Evolutionary conservation across 768 basidiomycete species (phyloP).

Genomic region (Trichaptum fuscoviolaceum): DNA sequence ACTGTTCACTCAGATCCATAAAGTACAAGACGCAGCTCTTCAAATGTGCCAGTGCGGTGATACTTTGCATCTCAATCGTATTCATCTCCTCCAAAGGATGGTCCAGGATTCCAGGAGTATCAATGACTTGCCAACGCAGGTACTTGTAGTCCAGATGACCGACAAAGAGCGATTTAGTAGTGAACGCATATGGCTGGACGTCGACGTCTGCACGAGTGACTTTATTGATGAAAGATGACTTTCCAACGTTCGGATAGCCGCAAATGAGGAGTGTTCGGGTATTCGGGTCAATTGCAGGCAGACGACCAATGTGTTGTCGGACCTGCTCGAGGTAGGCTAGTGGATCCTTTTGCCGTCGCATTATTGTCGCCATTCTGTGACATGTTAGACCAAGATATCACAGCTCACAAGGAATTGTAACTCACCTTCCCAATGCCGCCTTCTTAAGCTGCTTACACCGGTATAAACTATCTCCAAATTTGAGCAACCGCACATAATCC

Average conservation of each 20-base stretch:
- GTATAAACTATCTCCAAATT: constrained; percentile 97
- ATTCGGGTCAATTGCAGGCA: constrained; percentile 97
- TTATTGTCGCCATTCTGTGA: constrained; percentile 94
- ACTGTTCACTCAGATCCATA: constrained; percentile 98
- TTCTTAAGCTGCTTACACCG: constrained; percentile 98
- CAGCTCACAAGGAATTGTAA: constrained; percentile 14
- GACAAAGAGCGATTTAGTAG: constrained; percentile 97
- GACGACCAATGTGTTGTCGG: constrained; percentile 96
- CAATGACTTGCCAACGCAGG: constrained; percentile 98
- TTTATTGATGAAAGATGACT: constrained; percentile 99
- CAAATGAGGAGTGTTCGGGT: constrained; percentile 97
- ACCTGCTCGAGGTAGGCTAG: constrained; percentile 99
- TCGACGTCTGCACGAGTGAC: constrained; percentile 99
- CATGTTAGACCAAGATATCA: not conserved
- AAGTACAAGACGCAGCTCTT: constrained; percentile 95
- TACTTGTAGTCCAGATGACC: constrained; percentile 99
- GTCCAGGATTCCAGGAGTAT: constrained; percentile 97
- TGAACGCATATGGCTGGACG: constrained; percentile 99
- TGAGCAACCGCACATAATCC: constrained; percentile 93
- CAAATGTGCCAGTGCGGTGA: constrained; percentile 94
- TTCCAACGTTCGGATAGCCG: constrained; percentile 99
- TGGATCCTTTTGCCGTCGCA: constrained; percentile 98
- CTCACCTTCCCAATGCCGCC: constrained; percentile 93
- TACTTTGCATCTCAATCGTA: constrained; percentile 99
- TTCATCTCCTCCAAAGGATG: constrained; percentile 99